Conservation (phyloP, 2,329 filamentous ascomycete species). For the Monosporascus cannonballus region DNA sequence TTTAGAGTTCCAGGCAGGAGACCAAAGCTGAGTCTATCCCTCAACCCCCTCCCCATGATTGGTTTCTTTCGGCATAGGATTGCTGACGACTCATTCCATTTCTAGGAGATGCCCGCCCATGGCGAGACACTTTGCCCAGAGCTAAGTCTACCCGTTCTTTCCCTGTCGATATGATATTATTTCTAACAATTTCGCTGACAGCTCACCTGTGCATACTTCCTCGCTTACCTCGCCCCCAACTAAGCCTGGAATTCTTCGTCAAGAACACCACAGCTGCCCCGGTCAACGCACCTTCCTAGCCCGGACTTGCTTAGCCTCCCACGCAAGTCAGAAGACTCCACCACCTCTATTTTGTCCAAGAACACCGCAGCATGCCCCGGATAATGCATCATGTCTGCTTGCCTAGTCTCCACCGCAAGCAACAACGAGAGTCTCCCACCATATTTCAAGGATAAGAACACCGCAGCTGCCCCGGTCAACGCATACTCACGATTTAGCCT, state of each 20-base stretch:
- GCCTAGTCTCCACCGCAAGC: too few relatives aligned
- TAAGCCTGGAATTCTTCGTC: not conserved
- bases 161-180: too few relatives aligned
- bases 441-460: not conserved
- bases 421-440: too few relatives aligned
- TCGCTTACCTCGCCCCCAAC: not conserved
- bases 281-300: too few relatives aligned
- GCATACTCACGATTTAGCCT: not conserved
- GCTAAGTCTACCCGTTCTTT: conserved; percentile 4
- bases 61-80: not conserved
- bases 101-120: not conserved
- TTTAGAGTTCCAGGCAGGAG: not conserved
- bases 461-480: conserved; percentile 1
- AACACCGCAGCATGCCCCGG: too few relatives aligned
- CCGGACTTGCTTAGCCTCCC: too few relatives aligned
- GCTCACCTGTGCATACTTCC: not conserved
- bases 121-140: not conserved
- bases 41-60: not conserved
- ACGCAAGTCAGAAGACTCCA: too few relatives aligned
- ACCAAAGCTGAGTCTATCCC: not conserved
- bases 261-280: not conserved
- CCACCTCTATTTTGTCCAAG: too few relatives aligned
- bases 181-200: not conserved
- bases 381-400: too few relatives aligned
- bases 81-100: not conserved